Evolutionary conservation across 345 rosid species (phyloP).

Genomic region (Populus alba): DNA sequence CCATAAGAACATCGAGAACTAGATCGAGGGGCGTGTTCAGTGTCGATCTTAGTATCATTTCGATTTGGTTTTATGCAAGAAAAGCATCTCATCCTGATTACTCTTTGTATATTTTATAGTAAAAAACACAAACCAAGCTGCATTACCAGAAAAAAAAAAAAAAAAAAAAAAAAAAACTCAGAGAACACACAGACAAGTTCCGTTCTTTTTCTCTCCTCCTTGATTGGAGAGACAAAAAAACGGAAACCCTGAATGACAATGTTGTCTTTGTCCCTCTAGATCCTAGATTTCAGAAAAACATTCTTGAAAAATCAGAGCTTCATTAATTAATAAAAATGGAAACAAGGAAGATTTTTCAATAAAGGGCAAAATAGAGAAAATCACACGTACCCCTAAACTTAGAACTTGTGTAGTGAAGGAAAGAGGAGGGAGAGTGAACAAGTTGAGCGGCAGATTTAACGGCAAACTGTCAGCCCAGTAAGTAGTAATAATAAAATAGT

Average conservation of each 20-base stretch:
- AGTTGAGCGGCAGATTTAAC: slow-evolving; percentile 9
- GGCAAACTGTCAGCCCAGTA: neutral
- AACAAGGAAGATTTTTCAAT: too few relatives aligned
- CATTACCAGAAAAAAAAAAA: neutral
- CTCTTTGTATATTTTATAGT: neutral
- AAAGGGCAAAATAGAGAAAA: neutral
- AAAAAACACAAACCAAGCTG: neutral
- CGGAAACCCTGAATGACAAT: neutral
- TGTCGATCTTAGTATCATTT: slow-evolving; percentile 61
- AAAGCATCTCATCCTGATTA: slow-evolving; percentile 68
- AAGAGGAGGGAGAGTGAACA: neutral
- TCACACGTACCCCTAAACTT: neutral
- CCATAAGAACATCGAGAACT: slow-evolving; percentile 35
- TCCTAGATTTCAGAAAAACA: neutral
- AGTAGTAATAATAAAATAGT: too few relatives aligned
- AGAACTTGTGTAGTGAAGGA: neutral
- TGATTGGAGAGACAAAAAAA: slow-evolving; percentile 6
- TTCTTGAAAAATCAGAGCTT: neutral
- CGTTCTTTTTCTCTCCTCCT: neutral
- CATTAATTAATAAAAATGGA: neutral
- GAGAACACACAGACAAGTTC: too few relatives aligned
- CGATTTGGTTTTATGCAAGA: slow-evolving; percentile 60
- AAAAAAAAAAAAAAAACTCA: neutral
- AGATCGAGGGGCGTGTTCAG: slow-evolving; percentile 57
- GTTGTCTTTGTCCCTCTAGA: neutral